These are phyloP conservation scores for Aspergillus caelatus DNA, from an alignment of 2,329 filamentous ascomycete genomes.

Conservation along the genomic window DNA sequence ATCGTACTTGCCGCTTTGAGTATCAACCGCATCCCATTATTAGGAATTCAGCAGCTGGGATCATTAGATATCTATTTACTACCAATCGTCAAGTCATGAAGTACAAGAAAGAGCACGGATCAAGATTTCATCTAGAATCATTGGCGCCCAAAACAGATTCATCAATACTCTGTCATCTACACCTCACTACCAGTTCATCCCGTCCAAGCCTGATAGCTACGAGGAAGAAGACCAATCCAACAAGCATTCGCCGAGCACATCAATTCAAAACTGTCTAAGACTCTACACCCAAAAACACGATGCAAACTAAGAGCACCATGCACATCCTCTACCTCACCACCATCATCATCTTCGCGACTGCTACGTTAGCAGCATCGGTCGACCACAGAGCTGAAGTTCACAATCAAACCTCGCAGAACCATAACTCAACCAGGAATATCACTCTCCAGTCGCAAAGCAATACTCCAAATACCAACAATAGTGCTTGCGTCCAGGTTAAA, in stretches of 20 bases:
- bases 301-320: not conserved
- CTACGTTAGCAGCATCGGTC: not conserved
- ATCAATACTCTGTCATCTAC: not conserved
- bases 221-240: not conserved
- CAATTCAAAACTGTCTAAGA: not conserved
- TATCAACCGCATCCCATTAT: not conserved
- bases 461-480: not conserved
- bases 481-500: not conserved
- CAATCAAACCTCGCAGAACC: not conserved
- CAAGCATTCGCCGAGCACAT: not conserved
- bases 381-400: not conserved
- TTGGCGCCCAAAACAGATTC: not conserved
- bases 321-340: not conserved
- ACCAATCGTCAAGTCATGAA: not conserved
- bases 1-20: not conserved
- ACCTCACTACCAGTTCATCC: not conserved
- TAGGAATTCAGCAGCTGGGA: not conserved
- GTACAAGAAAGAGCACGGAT: not conserved
- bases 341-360: not conserved
- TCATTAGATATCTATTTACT: not conserved
- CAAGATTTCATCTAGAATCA: not conserved
- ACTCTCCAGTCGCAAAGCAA: not conserved
- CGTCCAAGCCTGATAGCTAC: not conserved
- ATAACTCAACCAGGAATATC: not conserved
- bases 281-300: not conserved